Evolutionary conservation across 768 basidiomycete species (phyloP).

Genomic region (Pholiota molesta): DNA sequence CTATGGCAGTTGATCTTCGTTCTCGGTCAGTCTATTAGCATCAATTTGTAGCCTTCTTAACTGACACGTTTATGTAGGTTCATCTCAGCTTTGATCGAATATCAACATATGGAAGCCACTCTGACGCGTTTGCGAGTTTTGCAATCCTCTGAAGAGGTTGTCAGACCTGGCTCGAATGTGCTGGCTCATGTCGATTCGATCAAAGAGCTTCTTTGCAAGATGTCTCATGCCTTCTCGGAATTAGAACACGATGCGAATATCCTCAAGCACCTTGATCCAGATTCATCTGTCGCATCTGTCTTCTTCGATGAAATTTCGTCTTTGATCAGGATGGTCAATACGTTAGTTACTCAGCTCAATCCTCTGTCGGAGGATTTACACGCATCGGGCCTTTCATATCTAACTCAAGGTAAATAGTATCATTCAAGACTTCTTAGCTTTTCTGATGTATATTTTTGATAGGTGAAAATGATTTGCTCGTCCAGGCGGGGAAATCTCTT

Average conservation of each 20-base stretch:
- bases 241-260: slow-evolving; percentile 9
- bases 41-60: neutral
- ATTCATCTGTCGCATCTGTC: neutral
- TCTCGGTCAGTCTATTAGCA: slow-evolving; percentile 53
- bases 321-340: neutral
- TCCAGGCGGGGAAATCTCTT: slow-evolving; percentile 30
- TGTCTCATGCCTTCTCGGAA: slow-evolving; percentile 27
- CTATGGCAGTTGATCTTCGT: slow-evolving; percentile 63
- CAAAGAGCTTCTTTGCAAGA: slow-evolving; percentile 32
- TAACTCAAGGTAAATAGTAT: slow-evolving; percentile 17
- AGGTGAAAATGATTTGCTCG: slow-evolving; percentile 40
- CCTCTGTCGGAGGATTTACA: slow-evolving; percentile 1
- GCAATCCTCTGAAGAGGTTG: slow-evolving; percentile 19
- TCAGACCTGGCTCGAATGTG: slow-evolving; percentile 24
- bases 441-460: neutral
- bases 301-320: slow-evolving; percentile 14
- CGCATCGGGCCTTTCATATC: neutral
- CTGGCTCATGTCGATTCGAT: slow-evolving; percentile 22
- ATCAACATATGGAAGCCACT: slow-evolving; percentile 28
- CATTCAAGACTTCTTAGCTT: neutral
- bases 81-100: slow-evolving; percentile 26
- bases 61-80: slow-evolving; percentile 32
- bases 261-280: slow-evolving; percentile 12
- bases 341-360: neutral
- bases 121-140: slow-evolving; percentile 33